Base-by-base conservation (phyloP, 768 basidiomycete genomes). In the Mycena crocata region DNA sequence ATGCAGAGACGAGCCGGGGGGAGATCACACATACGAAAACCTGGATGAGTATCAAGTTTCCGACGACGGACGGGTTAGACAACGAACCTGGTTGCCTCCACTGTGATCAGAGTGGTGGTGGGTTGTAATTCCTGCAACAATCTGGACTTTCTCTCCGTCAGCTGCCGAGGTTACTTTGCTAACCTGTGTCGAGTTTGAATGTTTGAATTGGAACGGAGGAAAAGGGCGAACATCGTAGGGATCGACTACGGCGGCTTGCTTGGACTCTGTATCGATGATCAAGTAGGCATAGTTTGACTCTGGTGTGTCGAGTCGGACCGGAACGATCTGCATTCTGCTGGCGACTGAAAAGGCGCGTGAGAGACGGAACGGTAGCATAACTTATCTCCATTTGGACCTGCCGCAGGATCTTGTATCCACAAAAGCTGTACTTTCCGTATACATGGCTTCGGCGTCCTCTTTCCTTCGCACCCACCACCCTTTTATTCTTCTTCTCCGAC, bases 31-130 rank as follows among this genome's bases (percentile, higher is more conserved):
- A 66, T 72, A 89, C 88, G 71, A 89, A 89, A 35, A 81, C 84
- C 86, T 86, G 59, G 46, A 57, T 57, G 49, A 57, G 37, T 49
- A 49, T 62, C 30, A 34, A 37, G 39, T 49, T 21, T 46, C 24
- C 24, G 37, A n/a, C 30, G 23, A 39, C n/a, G n/a, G 1, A 50
- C 46, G 35, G 14, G 14, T 26, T 8, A 28, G 37, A 40, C 32
- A 19, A 67, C 71, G 31, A 62, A 94, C 93, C 81, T 89, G 75
- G 78, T 96, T 97, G 35, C 95, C 95, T 23, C 93, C 94, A 69
- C 90, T 91, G 76, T 96, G 95, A 80, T 98, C 96, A 68, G 84
- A 73, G 77, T 98, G 96, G 77, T 96, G 94, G 78, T 98, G 97
- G 3, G 97, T 99, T 15, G 95, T 98, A 71, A 99, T 84, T 26